Evolutionary conservation across 371 early-diverging fungal genomes (phyloP), one percentile per base, ranked within the genome.

Genomic region (Mortierella sp.): DNA sequence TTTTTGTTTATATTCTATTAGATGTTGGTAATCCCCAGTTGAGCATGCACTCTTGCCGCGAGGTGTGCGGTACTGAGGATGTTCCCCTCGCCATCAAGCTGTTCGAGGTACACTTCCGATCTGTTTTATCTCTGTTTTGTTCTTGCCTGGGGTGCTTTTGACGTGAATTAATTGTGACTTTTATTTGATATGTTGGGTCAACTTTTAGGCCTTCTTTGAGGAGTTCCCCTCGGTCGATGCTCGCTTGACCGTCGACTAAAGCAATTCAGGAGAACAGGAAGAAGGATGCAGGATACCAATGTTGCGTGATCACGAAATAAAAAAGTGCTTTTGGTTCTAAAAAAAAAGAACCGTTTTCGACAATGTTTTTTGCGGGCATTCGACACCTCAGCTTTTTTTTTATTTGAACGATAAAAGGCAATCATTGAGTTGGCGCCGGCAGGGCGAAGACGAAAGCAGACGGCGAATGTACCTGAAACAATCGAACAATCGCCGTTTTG

Each of bases 41-140:
- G 63, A 94, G 94, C 83, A 99, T 98, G 99, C 99, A 98, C 88
- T 96, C 96, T 71, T 95, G 97, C 87, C 96, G 98, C 71, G 98
- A 99, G 87, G 93, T 92, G n/a, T 93, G 94, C 76, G 99, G 98
- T 16, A 90, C 93, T 11, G 94, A 96, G 64, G 99, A 98, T 86
- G 95, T 98, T 44, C 89, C 88, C 8, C 87, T 93, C 85, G 93
- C 97, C 40, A 94, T 97, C 73, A 86, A 91, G 74, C 87, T 99
- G 73, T 96, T 99, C 76, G 84, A 88, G 76, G 93, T 88, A 89
- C 73, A 78, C 58, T 52, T 37, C 16, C 16, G 11, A 16, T 16
- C 22, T 34, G 34, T 1, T 2, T 19, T 37, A 6, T 31, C 5
- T 29, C 50, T 16, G 22, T n/a, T 24, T 2, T 61, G 22, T 24